Evolutionary conservation across 139 green algal genomes (phyloP).

Genomic region (Chlorokybus atmophyticus): DNA sequence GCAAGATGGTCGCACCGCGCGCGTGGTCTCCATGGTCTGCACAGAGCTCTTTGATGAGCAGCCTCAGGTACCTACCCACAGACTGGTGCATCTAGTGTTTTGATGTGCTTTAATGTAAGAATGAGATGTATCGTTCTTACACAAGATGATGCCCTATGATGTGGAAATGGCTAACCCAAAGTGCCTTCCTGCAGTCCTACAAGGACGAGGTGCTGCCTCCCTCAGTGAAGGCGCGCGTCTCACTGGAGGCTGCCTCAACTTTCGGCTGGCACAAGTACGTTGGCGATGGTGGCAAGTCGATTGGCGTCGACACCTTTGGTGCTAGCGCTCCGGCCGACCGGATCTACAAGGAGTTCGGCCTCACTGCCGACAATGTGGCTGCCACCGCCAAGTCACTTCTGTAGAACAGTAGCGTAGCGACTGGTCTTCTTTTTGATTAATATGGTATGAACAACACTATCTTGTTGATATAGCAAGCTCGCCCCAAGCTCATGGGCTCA

Average conservation of each 20-base stretch:
- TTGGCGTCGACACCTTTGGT: slow-evolving; percentile 88
- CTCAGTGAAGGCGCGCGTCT: slow-evolving; percentile 58
- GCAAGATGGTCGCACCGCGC: slow-evolving; percentile 70
- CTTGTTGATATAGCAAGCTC: too few relatives aligned
- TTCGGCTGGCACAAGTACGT: slow-evolving; percentile 88
- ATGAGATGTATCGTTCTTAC: too few relatives aligned
- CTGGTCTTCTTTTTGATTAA: too few relatives aligned
- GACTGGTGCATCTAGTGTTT: too few relatives aligned
- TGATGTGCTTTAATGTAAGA: too few relatives aligned
- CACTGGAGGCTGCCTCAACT: slow-evolving; percentile 77
- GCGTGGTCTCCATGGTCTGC: slow-evolving; percentile 89
- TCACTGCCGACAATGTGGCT: slow-evolving; percentile 63
- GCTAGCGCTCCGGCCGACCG: slow-evolving; percentile 71
- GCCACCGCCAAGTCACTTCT: slow-evolving; percentile 55
- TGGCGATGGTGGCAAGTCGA: slow-evolving; percentile 50
- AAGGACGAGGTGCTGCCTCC: slow-evolving; percentile 50
- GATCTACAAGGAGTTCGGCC: slow-evolving; percentile 94
- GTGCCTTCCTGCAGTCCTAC: too few relatives aligned
- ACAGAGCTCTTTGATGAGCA: slow-evolving; percentile 97
- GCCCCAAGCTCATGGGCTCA: too few relatives aligned
- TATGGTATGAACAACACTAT: too few relatives aligned
- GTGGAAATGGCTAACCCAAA: too few relatives aligned
- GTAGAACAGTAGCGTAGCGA: too few relatives aligned
- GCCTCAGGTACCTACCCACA: too few relatives aligned
- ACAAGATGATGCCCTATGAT: too few relatives aligned